Evolutionary conservation across 805 yeast species (phyloP), one percentile per base, ranked within the genome.

Genomic region (Teunomyces aglyptinius): DNA sequence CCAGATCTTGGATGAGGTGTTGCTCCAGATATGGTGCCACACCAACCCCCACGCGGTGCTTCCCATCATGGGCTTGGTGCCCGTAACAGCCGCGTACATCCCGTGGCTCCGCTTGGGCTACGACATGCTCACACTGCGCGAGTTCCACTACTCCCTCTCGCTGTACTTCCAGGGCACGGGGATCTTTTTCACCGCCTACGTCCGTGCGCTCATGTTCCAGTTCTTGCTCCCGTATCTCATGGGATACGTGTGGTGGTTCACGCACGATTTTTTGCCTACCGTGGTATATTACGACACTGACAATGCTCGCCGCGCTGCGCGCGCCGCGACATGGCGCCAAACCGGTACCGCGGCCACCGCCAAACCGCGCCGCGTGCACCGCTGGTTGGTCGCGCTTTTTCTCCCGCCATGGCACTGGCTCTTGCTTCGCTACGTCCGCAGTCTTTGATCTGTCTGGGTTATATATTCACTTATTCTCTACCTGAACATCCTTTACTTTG

Each of bases 11-110:
- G 60, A 59, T 33, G 66, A 64, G 24, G 55, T 64, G 5, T 49
- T 80, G 36, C 55, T 71, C 6, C 80, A 75, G 51, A 60, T 80
- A 24, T 71, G 80, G 73, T 68, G 81, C 3, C 64, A 80, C 24
- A 68, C 73, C 15, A 67, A 71, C 47, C 78, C 80, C 3, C 67
- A 68, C 29, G 62, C 64, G 12, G 63, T 65, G 29, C 52, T 78
- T 15, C 54, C 68, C 4, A 49, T 77, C 26, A 53, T 77, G 49
- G 75, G 80, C 5, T 41, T 80, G 4, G 51, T 70, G 39, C 63
- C 54, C n/a, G 58, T 78, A 34, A 58, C 63, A 19, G 72, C 78
- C 2, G 67, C 73, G 24, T 76, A 77, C 52, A 48, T 73, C 18
- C 81, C 81, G 2, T 67, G 55, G 47, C 51, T 53, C 35, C 35